phyloP scores from a whole-genome alignment of 768 basidiomycete genomes.

The Galerina sulciceps region DNA sequence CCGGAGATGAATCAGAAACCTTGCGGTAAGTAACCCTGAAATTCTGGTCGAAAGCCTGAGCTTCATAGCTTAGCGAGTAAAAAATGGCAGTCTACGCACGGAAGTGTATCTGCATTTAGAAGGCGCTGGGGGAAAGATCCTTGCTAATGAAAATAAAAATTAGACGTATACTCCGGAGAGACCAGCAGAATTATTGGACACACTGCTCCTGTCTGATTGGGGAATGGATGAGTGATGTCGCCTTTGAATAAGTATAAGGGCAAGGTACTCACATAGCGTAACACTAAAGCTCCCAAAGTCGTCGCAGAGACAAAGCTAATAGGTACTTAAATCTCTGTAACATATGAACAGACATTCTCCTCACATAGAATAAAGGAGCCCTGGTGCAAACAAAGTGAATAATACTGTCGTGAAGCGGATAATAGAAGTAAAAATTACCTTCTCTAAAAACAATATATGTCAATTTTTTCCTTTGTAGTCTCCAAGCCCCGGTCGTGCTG shows the following conservation, averaged over 20 bases:
- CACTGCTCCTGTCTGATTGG: background rate
- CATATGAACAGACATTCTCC: no score
- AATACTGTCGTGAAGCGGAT: background rate
- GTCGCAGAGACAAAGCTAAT: background rate
- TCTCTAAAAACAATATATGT: constrained; percentile 2
- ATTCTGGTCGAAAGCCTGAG: background rate
- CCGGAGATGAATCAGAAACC: constrained; percentile 22
- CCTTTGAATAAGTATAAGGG: background rate
- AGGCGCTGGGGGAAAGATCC: constrained; percentile 16
- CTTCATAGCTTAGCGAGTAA: background rate
- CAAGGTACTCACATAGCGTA: background rate
- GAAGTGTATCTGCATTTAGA: constrained; percentile 18
- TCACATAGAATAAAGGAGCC: constrained; percentile 8
- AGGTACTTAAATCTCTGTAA: background rate
- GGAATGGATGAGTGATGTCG: background rate
- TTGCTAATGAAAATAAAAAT: background rate
- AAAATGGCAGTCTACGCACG: constrained; percentile 2
- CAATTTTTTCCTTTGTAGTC: background rate
- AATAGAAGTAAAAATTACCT: background rate
- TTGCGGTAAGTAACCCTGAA: constrained; percentile 16
- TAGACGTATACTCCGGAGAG: background rate
- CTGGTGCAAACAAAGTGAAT: background rate
- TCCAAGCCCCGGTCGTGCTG: background rate
- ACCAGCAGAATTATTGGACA: background rate
- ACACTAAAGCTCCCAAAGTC: background rate